Conservation (phyloP, 192 early-diverging fungal genomes). For the Podila clonocystis region DNA sequence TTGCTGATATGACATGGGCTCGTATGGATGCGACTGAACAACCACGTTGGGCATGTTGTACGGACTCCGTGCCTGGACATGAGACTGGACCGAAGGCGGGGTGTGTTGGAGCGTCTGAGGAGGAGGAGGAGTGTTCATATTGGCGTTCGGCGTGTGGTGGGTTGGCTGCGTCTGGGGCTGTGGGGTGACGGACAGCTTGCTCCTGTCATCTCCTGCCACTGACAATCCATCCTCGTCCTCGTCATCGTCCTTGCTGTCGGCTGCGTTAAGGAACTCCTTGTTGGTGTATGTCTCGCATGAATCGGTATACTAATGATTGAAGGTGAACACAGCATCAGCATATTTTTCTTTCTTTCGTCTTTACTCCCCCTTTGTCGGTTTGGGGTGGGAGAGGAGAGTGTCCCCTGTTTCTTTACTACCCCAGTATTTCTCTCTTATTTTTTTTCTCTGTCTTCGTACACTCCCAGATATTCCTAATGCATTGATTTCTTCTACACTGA, state of each 20-base stretch:
- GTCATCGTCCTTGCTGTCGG: slow-evolving; percentile 34
- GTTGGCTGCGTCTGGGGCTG: slow-evolving; percentile 33
- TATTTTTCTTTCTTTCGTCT: too few relatives aligned
- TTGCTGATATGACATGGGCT: slow-evolving; percentile 19
- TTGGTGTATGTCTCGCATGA: slow-evolving; percentile 49
- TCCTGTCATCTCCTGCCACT: slow-evolving; percentile 42
- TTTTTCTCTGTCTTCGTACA: too few relatives aligned
- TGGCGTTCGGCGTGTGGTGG: slow-evolving; percentile 27
- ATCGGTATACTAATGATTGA: slow-evolving; percentile 36
- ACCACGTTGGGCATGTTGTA: slow-evolving; percentile 46
- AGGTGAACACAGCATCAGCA: too few relatives aligned
- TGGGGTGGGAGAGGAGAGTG: too few relatives aligned
- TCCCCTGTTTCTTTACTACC: too few relatives aligned
- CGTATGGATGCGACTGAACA: slow-evolving; percentile 39
- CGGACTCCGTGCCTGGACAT: slow-evolving; percentile 34
- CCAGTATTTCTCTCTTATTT: too few relatives aligned
- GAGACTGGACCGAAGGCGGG: slow-evolving; percentile 33
- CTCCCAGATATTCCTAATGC: neutral
- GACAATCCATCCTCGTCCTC: slow-evolving; percentile 46
- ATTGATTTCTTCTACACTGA: neutral
- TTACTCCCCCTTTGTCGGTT: too few relatives aligned
- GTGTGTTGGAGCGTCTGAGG: slow-evolving; percentile 34
- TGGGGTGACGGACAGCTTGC: slow-evolving; percentile 43
- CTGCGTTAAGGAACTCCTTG: slow-evolving; percentile 44
- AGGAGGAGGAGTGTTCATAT: slow-evolving; percentile 40